Percentiles rank a stretch among this genome's conserved stretches.
Evolutionary conservation across 495 filamentous ascomycete species (phyloP).

Genomic region (Rhizodiscina lignyota): DNA sequence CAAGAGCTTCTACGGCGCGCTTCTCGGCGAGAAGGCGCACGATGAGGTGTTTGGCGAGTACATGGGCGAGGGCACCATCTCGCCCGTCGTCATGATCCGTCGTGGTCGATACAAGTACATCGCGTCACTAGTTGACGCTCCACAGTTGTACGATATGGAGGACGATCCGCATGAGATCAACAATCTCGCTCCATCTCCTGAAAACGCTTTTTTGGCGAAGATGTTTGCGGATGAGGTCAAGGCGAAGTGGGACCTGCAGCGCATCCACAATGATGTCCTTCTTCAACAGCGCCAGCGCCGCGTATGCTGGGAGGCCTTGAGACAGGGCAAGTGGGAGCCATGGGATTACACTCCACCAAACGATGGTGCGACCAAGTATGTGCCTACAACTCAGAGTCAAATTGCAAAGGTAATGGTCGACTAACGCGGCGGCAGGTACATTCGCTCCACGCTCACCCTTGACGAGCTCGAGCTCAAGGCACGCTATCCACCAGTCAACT

Average conservation of each 20-base stretch:
- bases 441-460: constrained; percentile 48
- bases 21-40: constrained; percentile 40
- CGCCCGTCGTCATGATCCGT: constrained; percentile 80
- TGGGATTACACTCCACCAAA: constrained; percentile 70
- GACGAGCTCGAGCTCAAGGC: constrained; percentile 53
- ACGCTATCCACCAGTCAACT: constrained; percentile 46
- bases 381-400: not conserved
- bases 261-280: constrained; percentile 52
- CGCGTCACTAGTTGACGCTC: constrained; percentile 61
- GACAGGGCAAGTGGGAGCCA: constrained; percentile 44
- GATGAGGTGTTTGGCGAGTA: constrained; percentile 81
- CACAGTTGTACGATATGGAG: constrained; percentile 61
- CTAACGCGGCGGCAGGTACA: constrained; percentile 30
- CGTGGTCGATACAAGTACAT: constrained; percentile 71
- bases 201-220: constrained; percentile 30
- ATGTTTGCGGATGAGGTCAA: constrained; percentile 50
- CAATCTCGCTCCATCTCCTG: constrained; percentile 42
- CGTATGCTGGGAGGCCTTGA: constrained; percentile 58
- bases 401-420: not conserved
- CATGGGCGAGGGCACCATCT: constrained; percentile 72
- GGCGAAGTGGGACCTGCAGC: constrained; percentile 55
- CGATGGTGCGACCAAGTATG: constrained; percentile 55
- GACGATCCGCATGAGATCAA: constrained; percentile 55
- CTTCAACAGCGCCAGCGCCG: constrained; percentile 53
- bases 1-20: constrained; percentile 50